Conservation (phyloP, 2,329 filamentous ascomycete species). For the Colletotrichum lupini region DNA sequence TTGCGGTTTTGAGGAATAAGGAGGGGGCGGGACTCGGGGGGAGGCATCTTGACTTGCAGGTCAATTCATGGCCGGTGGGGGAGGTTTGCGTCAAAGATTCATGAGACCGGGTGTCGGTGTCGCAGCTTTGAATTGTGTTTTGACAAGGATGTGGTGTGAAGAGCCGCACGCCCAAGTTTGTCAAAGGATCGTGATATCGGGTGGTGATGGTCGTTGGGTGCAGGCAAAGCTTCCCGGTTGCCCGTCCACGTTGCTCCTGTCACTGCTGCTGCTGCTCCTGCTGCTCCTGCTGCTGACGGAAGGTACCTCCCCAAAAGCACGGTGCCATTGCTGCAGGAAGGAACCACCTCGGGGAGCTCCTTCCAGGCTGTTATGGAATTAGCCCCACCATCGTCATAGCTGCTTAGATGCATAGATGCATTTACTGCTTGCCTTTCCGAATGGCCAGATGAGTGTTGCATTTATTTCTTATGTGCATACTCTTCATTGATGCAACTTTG, state of each 20-base stretch:
- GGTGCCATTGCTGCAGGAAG: not conserved
- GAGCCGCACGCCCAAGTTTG: not conserved
- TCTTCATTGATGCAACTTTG: not conserved
- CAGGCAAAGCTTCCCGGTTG: not conserved
- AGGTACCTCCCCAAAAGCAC: not conserved
- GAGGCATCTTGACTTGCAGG: slow-evolving; percentile 30
- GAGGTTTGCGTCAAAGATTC: not conserved
- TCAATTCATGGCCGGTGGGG: slow-evolving; percentile 26
- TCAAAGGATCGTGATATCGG: not conserved
- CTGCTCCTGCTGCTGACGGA: not conserved
- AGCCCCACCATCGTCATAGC: not conserved
- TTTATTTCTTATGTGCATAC: not conserved
- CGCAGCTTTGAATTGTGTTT: not conserved
- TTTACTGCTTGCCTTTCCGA: not conserved
- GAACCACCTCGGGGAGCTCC: not conserved
- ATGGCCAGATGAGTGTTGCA: too few relatives aligned
- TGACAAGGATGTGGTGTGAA: slow-evolving; percentile 2
- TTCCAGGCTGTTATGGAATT: not conserved
- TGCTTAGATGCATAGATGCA: not conserved
- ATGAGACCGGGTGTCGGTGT: slow-evolving; percentile 1
- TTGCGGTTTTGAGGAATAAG: slow-evolving; percentile 82
- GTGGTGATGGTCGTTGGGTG: not conserved
- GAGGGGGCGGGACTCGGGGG: slow-evolving; percentile 53
- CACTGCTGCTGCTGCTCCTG: not conserved
- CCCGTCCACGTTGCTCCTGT: not conserved